A percentile compares a stretch with the other conserved stretches of the same genome.
Evolutionary conservation across 164 flowering plant genomes (phyloP).

Genomic region (Paratinospora sagittata): DNA sequence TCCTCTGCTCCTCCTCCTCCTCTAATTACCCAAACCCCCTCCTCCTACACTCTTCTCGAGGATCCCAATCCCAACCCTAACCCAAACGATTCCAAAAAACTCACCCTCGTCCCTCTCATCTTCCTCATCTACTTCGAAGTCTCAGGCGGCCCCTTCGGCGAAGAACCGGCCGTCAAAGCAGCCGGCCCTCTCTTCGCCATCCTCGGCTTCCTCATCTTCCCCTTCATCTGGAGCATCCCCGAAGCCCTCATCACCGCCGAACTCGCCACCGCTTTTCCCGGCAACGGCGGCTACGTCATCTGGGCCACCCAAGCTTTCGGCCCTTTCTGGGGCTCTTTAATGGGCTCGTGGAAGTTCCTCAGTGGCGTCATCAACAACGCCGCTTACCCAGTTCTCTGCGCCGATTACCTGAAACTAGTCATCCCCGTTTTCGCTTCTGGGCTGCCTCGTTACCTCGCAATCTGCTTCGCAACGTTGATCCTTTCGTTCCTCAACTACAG

Average conservation of each 20-base stretch:
- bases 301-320: constrained; percentile 82
- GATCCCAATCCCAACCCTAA: not conserved
- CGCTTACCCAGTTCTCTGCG: constrained; percentile 68
- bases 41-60: no score
- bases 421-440: constrained; percentile 48
- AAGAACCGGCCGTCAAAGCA: constrained; percentile 70
- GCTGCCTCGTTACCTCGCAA: constrained; percentile 34
- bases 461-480: constrained; percentile 36
- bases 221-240: constrained; percentile 84
- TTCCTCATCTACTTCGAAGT: constrained; percentile 89
- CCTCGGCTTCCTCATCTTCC: constrained; percentile 79
- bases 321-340: constrained; percentile 70
- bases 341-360: constrained; percentile 76
- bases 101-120: constrained; percentile 56
- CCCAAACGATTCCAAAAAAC: constrained; percentile 11
- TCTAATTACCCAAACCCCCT: no score
- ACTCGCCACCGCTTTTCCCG: constrained; percentile 74
- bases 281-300: constrained; percentile 78
- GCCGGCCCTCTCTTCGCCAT: constrained; percentile 79
- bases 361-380: constrained; percentile 77
- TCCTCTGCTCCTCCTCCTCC: no score
- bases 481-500: constrained; percentile 62
- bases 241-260: constrained; percentile 90
- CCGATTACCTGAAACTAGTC: constrained; percentile 50
- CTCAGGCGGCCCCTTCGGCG: constrained; percentile 89